phyloP scores from a whole-genome alignment of 208 protist genomes.

The Wallacemonas sp. region DNA sequence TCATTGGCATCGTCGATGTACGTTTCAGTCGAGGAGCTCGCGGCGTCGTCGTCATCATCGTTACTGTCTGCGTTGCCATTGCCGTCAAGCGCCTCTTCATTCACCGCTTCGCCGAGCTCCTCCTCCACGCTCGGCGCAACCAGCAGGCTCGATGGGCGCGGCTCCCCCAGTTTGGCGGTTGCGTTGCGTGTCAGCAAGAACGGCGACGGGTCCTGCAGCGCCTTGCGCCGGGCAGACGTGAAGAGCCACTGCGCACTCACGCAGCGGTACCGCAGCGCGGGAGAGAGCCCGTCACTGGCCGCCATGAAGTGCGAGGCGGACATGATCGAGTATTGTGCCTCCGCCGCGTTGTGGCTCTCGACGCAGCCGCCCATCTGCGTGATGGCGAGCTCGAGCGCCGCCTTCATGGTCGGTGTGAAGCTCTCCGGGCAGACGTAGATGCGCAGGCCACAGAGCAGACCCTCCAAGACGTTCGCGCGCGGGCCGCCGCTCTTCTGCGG shows the following conservation, averaged over 20 bases:
- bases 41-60: constrained; percentile 19
- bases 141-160: neutral
- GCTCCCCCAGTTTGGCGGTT: neutral
- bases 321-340: constrained; percentile 20
- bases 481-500: constrained; percentile 8
- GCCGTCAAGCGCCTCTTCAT: neutral
- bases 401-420: neutral
- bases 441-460: constrained; percentile 14
- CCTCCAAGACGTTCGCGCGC: constrained; percentile 10
- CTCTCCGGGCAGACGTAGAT: constrained; percentile 2
- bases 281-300: neutral
- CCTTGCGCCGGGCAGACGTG: neutral
- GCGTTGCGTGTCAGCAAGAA: constrained; percentile 9
- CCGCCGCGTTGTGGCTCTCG: neutral
- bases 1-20: constrained; percentile 17
- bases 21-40: constrained; percentile 16
- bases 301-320: neutral
- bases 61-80: no score
- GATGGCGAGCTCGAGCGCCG: constrained; percentile 5
- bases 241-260: constrained; percentile 11
- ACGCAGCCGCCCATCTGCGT: constrained; percentile 16
- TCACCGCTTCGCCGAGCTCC: neutral
- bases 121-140: neutral
- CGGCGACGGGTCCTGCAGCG: constrained; percentile 15
- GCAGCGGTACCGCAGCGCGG: constrained; percentile 15